Evolutionary conservation across 1,284 basidiomycete genomes (phyloP).

Genomic region (Mycena citricolor): DNA sequence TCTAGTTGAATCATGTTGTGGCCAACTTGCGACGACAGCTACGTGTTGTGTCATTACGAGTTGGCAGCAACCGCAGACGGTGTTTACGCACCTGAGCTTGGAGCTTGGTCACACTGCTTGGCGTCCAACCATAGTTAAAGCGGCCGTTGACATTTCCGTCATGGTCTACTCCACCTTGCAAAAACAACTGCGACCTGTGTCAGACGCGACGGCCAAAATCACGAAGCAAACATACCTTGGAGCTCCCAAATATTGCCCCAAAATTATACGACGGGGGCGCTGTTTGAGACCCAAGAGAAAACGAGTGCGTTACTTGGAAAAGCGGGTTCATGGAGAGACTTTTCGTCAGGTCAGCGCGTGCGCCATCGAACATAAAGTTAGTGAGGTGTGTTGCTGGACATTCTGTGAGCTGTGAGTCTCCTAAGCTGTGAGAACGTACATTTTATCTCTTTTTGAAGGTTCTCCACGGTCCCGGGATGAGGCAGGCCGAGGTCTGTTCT

Average conservation of each 20-base stretch:
- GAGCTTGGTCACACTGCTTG: conserved; percentile 80
- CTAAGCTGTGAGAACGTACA: conserved; percentile 45
- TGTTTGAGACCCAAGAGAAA: conserved; percentile 81
- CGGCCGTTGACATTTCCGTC: conserved; percentile 89
- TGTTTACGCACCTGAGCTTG: conserved; percentile 76
- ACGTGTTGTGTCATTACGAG: conserved; percentile 20
- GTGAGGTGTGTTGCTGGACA: conserved; percentile 81
- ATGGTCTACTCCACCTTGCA: conserved; percentile 94
- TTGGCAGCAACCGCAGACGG: conserved; percentile 1
- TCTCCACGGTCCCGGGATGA: conserved; percentile 89
- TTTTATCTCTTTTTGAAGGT: conserved; percentile 88
- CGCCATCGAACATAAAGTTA: conserved; percentile 98
- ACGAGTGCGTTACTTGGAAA: conserved; percentile 98
- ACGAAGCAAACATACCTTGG: conserved; percentile 51
- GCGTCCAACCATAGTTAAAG: conserved; percentile 88
- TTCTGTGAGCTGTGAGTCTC: conserved; percentile 4
- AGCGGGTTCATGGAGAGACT: conserved; percentile 90
- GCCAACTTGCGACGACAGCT: conserved; percentile 69
- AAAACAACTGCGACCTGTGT: conserved; percentile 63
- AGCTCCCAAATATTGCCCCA: conserved; percentile 89
- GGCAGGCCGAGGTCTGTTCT: conserved; percentile 76
- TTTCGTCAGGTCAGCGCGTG: conserved; percentile 94
- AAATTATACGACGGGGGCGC: conserved; percentile 88
- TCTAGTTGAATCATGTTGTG: conserved; percentile 93
- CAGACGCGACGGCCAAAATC: conserved; percentile 15